Percentiles rank a stretch among this genome's conserved stretches.
These are phyloP conservation scores for Solanum virginianum DNA, from an alignment of 257 asterid genomes.

Conservation along the genomic window DNA sequence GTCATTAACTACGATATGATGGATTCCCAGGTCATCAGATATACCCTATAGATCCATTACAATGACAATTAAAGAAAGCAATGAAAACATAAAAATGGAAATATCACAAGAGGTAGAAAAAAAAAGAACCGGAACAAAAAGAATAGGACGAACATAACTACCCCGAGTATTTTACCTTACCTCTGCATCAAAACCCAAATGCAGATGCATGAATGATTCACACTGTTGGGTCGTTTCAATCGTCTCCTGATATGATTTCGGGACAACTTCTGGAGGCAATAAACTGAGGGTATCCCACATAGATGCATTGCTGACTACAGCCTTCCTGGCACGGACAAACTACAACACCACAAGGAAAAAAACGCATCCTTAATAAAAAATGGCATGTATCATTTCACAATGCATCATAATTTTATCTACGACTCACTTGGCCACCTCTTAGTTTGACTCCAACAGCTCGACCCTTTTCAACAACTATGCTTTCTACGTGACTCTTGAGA, in stretches of 20 bases:
- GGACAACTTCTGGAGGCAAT: slow-evolving; percentile 59
- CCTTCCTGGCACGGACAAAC: slow-evolving; percentile 82
- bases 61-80: not conserved
- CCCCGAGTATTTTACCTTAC: slow-evolving; percentile 19
- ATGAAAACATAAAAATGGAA: not conserved
- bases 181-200: slow-evolving; percentile 80
- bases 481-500: slow-evolving; percentile 77
- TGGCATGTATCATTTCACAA: not conserved
- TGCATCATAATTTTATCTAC: not conserved
- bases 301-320: slow-evolving; percentile 91
- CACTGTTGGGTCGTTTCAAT: slow-evolving; percentile 68
- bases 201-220: slow-evolving; percentile 98
- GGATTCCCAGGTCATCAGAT: slow-evolving; percentile 76
- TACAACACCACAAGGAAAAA: slow-evolving; percentile 12
- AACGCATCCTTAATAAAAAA: not conserved
- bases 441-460: slow-evolving; percentile 87
- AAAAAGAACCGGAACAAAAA: not conserved
- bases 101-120: not conserved
- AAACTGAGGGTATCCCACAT: slow-evolving; percentile 91
- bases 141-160: not conserved
- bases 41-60: slow-evolving; percentile 34
- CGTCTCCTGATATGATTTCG: slow-evolving; percentile 50
- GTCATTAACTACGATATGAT: slow-evolving; percentile 86
- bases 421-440: slow-evolving; percentile 74
- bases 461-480: slow-evolving; percentile 71